phyloP scores from a whole-genome alignment of 2,329 filamentous ascomycete genomes.

The Beauveria asiatica region DNA sequence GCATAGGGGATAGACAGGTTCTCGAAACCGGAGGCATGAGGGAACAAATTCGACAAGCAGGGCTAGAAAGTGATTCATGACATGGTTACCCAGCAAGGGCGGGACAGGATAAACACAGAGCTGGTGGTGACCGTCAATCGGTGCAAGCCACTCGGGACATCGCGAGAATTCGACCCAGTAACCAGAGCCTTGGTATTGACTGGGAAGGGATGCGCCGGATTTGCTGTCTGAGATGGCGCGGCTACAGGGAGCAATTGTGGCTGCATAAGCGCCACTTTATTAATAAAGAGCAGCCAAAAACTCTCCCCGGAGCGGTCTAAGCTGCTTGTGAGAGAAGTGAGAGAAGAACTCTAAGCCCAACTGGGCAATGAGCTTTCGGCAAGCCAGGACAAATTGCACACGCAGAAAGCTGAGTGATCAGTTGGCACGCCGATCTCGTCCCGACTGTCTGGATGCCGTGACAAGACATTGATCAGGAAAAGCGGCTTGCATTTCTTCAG shows the following conservation, averaged over 20 bases:
- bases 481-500: background rate
- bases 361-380: background rate
- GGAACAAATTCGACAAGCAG: background rate
- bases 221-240: background rate
- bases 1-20: background rate
- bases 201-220: background rate
- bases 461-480: background rate
- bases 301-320: conserved; percentile 2
- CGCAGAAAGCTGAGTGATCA: background rate
- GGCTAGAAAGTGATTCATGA: background rate
- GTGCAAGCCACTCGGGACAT: conserved; percentile 6
- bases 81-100: background rate
- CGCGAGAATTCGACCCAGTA: background rate
- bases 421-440: conserved; percentile 5
- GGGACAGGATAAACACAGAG: background rate
- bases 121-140: background rate
- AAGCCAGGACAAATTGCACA: background rate
- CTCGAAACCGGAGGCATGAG: background rate
- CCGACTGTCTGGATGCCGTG: conserved; percentile 4
- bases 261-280: conserved; percentile 8
- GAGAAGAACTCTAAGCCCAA: conserved; percentile 14
- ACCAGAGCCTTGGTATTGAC: background rate
- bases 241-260: background rate
- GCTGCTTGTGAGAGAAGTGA: conserved; percentile 6
- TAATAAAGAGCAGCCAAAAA: background rate